Percentiles rank a stretch among this genome's conserved stretches.
Conservation (phyloP, 305 asterid genomes). For the Rubia balearica region DNA sequence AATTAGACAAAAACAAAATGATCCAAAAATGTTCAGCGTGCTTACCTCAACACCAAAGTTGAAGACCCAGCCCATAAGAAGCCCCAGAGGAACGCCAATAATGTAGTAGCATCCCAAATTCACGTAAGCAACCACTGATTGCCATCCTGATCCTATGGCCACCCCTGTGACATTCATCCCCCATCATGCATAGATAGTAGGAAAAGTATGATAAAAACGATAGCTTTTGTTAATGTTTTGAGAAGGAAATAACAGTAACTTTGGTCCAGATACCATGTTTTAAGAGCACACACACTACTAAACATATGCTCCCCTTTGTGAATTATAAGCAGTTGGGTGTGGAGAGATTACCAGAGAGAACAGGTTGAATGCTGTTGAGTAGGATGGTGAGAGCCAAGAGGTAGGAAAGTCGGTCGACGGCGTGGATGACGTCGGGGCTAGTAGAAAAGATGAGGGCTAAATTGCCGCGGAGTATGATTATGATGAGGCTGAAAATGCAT, state of each 20-base stretch:
- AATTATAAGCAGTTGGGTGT: neutral
- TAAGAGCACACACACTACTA: too few species aligned
- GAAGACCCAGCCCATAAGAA: slow-evolving; percentile 45
- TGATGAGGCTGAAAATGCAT: slow-evolving; percentile 30
- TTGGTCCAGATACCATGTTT: too few species aligned
- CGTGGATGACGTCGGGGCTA: slow-evolving; percentile 32
- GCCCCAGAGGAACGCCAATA: slow-evolving; percentile 50
- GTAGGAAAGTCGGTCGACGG: slow-evolving; percentile 47
- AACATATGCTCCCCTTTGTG: too few species aligned
- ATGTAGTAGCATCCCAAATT: slow-evolving; percentile 54
- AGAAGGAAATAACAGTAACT: too few species aligned
- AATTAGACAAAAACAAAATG: too few species aligned
- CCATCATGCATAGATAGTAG: neutral
- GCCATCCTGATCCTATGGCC: slow-evolving; percentile 67
- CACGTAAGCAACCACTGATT: slow-evolving; percentile 48
- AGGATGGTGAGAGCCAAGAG: slow-evolving; percentile 56
- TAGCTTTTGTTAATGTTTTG: too few species aligned
- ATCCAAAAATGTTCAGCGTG: neutral
- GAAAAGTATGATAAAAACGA: too few species aligned
- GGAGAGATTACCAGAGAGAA: slow-evolving; percentile 42
- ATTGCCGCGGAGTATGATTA: slow-evolving; percentile 42
- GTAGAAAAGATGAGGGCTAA: slow-evolving; percentile 50
- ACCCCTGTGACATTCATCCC: slow-evolving; percentile 33
- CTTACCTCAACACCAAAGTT: slow-evolving; percentile 48
- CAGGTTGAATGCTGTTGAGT: slow-evolving; percentile 61